These are phyloP conservation scores for Pholiota molesta DNA, from an alignment of 768 basidiomycete species.

Conservation along the genomic window DNA sequence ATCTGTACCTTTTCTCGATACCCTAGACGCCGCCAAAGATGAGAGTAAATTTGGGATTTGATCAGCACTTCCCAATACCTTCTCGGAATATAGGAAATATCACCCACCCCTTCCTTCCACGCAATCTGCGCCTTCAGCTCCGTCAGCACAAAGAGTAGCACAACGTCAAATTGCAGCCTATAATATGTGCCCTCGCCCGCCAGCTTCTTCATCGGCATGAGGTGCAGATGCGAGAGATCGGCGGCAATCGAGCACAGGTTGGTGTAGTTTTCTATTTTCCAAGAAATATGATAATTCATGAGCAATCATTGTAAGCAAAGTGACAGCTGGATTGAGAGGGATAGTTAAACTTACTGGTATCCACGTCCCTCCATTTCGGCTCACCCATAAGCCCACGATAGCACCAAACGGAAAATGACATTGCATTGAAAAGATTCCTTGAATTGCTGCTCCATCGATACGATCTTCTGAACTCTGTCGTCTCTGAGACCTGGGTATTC, in stretches of 20 bases:
- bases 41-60: background rate
- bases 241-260: slow-evolving; percentile 14
- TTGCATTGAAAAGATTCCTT: background rate
- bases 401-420: slow-evolving; percentile 10
- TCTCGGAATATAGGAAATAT: background rate
- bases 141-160: slow-evolving; percentile 53
- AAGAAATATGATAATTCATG: slow-evolving; percentile 13
- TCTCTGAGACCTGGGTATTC: slow-evolving; percentile 39
- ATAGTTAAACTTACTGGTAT: slow-evolving; percentile 9
- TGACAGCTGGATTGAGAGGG: no score
- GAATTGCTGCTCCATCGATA: slow-evolving; percentile 22
- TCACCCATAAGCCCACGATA: slow-evolving; percentile 26
- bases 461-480: slow-evolving; percentile 43
- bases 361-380: slow-evolving; percentile 23
- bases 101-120: slow-evolving; percentile 50
- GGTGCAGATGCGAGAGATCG: slow-evolving; percentile 10
- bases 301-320: background rate
- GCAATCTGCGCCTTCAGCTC: slow-evolving; percentile 51
- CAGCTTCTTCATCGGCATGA: background rate
- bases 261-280: slow-evolving; percentile 3
- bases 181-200: slow-evolving; percentile 3
- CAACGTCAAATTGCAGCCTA: slow-evolving; percentile 33
- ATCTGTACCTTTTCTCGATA: slow-evolving; percentile 14
- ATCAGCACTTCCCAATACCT: background rate
- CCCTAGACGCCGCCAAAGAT: slow-evolving; percentile 1